Evolutionary conservation across 345 rosid species (phyloP).

Genomic region (Arabis hirsuta): DNA sequence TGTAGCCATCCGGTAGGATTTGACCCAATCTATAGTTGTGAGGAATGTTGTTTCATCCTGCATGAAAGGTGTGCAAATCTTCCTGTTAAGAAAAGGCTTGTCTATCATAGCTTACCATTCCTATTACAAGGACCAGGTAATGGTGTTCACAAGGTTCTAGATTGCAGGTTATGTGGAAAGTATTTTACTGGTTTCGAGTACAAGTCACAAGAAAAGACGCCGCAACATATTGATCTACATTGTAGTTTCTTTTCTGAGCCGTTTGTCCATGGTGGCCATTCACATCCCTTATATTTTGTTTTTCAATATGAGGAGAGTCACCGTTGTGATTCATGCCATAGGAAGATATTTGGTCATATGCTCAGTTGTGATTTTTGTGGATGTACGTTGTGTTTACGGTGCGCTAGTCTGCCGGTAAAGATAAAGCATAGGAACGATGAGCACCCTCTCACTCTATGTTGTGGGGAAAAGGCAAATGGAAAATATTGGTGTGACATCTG

Average conservation of each 20-base stretch:
- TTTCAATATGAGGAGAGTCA: no score
- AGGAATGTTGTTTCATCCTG: background rate
- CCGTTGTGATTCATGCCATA: background rate
- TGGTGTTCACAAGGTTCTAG: no score
- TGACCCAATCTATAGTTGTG: background rate
- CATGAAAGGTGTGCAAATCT: constrained; percentile 17
- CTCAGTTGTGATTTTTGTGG: background rate
- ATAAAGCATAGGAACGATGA: constrained; percentile 17
- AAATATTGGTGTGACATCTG: constrained; percentile 21
- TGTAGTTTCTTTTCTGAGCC: constrained; percentile 26
- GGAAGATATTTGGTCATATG: no score
- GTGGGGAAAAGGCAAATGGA: background rate
- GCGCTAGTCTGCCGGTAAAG: constrained; percentile 1
- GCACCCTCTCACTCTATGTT: constrained; percentile 17
- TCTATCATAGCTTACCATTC: background rate
- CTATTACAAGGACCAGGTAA: background rate
- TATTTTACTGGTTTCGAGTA: background rate
- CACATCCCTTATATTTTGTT: constrained; percentile 18
- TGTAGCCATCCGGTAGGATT: background rate
- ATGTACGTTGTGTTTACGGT: constrained; percentile 2
- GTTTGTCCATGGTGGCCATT: background rate
- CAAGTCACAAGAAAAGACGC: background rate
- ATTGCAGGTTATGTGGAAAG: no score
- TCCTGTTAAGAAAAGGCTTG: constrained; percentile 15
- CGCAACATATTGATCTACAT: background rate